These are phyloP conservation scores for Talaromyces stipitatus DNA, from an alignment of 495 filamentous ascomycete genomes.

Conservation along the genomic window DNA sequence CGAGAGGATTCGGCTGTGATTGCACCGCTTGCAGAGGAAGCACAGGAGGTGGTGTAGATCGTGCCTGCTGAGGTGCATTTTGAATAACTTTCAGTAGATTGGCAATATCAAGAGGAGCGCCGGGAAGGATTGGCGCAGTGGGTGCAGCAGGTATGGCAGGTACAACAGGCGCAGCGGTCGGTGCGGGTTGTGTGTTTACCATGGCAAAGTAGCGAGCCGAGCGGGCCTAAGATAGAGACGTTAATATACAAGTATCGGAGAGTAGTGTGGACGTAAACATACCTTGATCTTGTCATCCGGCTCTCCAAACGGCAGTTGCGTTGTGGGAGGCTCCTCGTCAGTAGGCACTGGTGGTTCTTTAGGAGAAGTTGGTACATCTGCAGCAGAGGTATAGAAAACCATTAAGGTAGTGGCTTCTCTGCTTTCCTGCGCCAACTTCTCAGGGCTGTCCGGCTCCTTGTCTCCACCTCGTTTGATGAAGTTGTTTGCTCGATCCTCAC, in stretches of 20 bases:
- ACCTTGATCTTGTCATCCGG: constrained; percentile 41
- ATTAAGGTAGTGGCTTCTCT: constrained; percentile 75
- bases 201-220: constrained; percentile 36
- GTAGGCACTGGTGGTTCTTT: constrained; percentile 56
- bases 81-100: constrained; percentile 42
- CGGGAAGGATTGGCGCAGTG: constrained; percentile 18
- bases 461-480: constrained; percentile 59
- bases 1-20: constrained; percentile 20
- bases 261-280: constrained; percentile 6
- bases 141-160: constrained; percentile 12
- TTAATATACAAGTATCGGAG: constrained; percentile 6
- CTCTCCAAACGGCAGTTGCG: constrained; percentile 39
- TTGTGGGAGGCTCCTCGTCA: constrained; percentile 24
- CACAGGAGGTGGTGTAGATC: constrained; percentile 12
- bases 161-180: constrained; percentile 15
- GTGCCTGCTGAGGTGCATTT: constrained; percentile 24
- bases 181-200: constrained; percentile 27
- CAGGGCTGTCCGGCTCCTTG: constrained; percentile 49
- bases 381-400: constrained; percentile 65
- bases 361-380: constrained; percentile 71
- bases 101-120: constrained; percentile 34
- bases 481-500: constrained; percentile 42
- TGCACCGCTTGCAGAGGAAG: constrained; percentile 21
- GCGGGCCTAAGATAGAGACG: constrained; percentile 23
- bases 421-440: constrained; percentile 60